Conservation (phyloP, 306 rosid genomes). For the Astragalus membranaceus region DNA sequence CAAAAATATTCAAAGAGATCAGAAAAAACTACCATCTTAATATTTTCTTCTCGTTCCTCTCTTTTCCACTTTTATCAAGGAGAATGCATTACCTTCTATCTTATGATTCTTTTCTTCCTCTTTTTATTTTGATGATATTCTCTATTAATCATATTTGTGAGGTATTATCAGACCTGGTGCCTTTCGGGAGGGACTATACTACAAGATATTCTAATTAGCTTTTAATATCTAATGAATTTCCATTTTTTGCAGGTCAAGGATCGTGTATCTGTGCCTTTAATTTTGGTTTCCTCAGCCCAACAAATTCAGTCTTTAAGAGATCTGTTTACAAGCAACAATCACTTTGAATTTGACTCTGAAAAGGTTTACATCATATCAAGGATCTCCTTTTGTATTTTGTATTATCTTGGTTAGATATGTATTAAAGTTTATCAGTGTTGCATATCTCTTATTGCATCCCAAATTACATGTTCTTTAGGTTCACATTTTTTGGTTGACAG, state of each 20-base stretch:
- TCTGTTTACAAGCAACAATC: slow-evolving; percentile 51
- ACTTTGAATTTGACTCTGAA: slow-evolving; percentile 54
- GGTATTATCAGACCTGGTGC: background rate
- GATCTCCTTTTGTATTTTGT: slow-evolving; percentile 16
- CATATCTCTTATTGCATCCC: slow-evolving; percentile 8
- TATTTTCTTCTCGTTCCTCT: background rate
- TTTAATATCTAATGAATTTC: slow-evolving; percentile 22
- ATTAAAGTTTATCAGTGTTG: background rate
- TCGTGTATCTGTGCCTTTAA: slow-evolving; percentile 51
- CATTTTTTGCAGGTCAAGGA: slow-evolving; percentile 58
- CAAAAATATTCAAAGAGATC: background rate
- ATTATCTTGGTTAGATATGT: background rate
- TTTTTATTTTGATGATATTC: slow-evolving; percentile 11
- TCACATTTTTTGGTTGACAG: background rate
- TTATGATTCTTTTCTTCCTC: slow-evolving; percentile 10
- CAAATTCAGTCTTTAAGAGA: slow-evolving; percentile 42
- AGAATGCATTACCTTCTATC: background rate
- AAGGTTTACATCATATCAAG: slow-evolving; percentile 47
- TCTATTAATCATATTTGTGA: slow-evolving; percentile 4
- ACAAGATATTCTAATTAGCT: background rate
- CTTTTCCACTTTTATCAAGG: background rate
- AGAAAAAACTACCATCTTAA: background rate
- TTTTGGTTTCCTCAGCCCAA: slow-evolving; percentile 59
- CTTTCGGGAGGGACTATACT: background rate
- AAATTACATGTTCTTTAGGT: background rate